Evolutionary conservation across 108 stramenopile genomes (phyloP).

Genomic region (Cyclotella distinguenda): DNA sequence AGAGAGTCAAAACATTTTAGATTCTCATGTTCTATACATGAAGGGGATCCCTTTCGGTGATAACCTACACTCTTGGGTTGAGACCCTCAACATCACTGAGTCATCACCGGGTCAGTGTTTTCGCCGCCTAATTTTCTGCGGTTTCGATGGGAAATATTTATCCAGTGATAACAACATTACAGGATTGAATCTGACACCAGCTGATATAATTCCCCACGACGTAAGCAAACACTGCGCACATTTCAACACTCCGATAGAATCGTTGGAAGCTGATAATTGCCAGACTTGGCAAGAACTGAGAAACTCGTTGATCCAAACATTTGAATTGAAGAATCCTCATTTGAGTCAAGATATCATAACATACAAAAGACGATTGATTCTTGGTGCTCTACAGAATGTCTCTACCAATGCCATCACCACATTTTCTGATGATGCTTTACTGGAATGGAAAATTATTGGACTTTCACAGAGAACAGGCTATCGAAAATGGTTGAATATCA

Average conservation of each 20-base stretch:
- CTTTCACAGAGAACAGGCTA: slow-evolving; percentile 13
- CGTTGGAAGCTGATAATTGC: slow-evolving; percentile 5
- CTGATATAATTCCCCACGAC: background rate
- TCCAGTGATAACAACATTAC: background rate
- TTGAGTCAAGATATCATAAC: slow-evolving; percentile 12
- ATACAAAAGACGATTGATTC: slow-evolving; percentile 11
- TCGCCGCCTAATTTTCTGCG: slow-evolving; percentile 13
- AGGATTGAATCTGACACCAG: background rate
- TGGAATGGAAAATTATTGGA: slow-evolving; percentile 29
- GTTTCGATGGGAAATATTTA: background rate
- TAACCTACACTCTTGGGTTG: slow-evolving; percentile 14
- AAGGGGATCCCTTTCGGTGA: slow-evolving; percentile 8
- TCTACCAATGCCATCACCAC: background rate
- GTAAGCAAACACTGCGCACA: background rate
- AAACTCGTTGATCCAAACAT: slow-evolving; percentile 5
- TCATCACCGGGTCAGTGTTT: slow-evolving; percentile 9
- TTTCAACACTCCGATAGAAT: background rate
- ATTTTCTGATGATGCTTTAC: background rate
- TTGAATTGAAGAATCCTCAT: slow-evolving; percentile 15
- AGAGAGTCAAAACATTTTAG: background rate
- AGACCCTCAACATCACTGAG: background rate
- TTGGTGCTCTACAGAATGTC: background rate
- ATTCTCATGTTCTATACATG: slow-evolving; percentile 17
- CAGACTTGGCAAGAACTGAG: slow-evolving; percentile 19
- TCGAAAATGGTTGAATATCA: slow-evolving; percentile 27